phyloP scores from a whole-genome alignment of 139 green algal genomes.

The Medakamo hakoo region DNA sequence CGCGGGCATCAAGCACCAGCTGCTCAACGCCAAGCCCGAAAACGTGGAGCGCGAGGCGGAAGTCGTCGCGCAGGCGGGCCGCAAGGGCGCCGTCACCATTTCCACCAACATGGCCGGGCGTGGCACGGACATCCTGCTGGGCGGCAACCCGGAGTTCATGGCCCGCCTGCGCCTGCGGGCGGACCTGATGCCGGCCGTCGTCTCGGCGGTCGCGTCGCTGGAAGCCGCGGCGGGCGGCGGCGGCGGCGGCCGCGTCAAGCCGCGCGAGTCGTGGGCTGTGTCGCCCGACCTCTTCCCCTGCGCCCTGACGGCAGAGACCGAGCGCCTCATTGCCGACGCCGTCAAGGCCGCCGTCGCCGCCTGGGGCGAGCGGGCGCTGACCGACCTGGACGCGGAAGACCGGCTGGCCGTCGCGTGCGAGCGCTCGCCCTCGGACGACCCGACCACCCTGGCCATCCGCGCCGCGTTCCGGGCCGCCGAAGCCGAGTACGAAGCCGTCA shows the following conservation, averaged over 20 bases:
- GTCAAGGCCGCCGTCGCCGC: slow-evolving; percentile 11
- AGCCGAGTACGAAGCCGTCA: slow-evolving; percentile 69
- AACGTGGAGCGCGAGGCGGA: slow-evolving; percentile 94
- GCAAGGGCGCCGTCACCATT: slow-evolving; percentile 77
- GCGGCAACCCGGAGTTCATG: slow-evolving; percentile 74
- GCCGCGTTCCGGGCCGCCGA: slow-evolving; percentile 39
- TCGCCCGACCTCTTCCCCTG: slow-evolving; percentile 68
- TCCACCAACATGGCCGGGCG: slow-evolving; percentile 97
- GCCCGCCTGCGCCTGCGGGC: slow-evolving; percentile 83
- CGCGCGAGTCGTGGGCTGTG: slow-evolving; percentile 34
- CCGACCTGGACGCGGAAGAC: slow-evolving; percentile 78
- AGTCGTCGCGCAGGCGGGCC: slow-evolving; percentile 84
- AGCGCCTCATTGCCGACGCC: slow-evolving; percentile 10
- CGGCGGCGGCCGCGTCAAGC: background rate
- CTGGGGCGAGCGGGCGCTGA: slow-evolving; percentile 38
- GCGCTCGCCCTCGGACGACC: slow-evolving; percentile 64
- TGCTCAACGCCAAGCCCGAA: slow-evolving; percentile 98
- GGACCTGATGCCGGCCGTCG: slow-evolving; percentile 69
- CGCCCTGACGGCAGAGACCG: slow-evolving; percentile 35
- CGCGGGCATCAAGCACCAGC: slow-evolving; percentile 58
- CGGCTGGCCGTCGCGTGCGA: slow-evolving; percentile 80
- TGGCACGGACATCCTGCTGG: slow-evolving; percentile 96
- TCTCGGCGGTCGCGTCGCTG: slow-evolving; percentile 19
- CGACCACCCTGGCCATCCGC: slow-evolving; percentile 23
- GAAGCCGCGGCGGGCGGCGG: slow-evolving; percentile 3